A percentile compares a stretch with the other conserved stretches of the same genome.
Evolutionary conservation across 1,139 yeast species (phyloP).

Genomic region (Suhomyces bribrorum): DNA sequence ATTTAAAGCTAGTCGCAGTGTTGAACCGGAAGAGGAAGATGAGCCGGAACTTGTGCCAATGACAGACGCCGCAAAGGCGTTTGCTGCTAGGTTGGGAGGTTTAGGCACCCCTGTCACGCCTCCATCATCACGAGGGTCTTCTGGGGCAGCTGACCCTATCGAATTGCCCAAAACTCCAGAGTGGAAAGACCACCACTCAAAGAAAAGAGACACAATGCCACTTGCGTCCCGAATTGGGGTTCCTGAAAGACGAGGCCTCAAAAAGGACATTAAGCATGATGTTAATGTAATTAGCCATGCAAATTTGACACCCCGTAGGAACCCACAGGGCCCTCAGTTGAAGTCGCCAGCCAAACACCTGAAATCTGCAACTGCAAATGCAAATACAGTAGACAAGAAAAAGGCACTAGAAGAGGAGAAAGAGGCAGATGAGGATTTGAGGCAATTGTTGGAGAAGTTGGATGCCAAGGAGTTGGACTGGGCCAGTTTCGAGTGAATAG

Average conservation of each 20-base stretch:
- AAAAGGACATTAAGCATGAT: too few relatives aligned
- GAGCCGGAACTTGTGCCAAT: constrained; percentile 24
- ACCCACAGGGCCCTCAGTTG: too few relatives aligned
- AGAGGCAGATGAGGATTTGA: constrained; percentile 18
- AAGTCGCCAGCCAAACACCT: neutral
- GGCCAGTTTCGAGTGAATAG: constrained; percentile 16
- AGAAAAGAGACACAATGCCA: neutral
- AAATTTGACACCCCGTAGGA: too few relatives aligned
- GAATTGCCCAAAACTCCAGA: neutral
- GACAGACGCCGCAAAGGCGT: constrained; percentile 29
- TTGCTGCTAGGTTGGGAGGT: constrained; percentile 30
- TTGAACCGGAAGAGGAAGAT: constrained; percentile 8
- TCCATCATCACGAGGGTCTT: constrained; percentile 4
- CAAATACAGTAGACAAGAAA: constrained; percentile 10
- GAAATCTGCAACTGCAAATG: neutral
- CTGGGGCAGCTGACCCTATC: neutral
- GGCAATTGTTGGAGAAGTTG: constrained; percentile 16
- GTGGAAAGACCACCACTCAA: neutral
- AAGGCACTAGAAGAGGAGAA: constrained; percentile 16
- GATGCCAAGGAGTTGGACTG: constrained; percentile 20
- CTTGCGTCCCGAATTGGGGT: neutral
- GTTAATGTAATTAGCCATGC: too few relatives aligned
- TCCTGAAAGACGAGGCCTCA: neutral
- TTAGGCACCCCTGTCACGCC: constrained; percentile 15
- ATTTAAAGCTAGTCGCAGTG: neutral